Percentiles rank a stretch among this genome's conserved stretches.
phyloP scores from a whole-genome alignment of 768 basidiomycete genomes.

The Tricholoma hemisulphureum region DNA sequence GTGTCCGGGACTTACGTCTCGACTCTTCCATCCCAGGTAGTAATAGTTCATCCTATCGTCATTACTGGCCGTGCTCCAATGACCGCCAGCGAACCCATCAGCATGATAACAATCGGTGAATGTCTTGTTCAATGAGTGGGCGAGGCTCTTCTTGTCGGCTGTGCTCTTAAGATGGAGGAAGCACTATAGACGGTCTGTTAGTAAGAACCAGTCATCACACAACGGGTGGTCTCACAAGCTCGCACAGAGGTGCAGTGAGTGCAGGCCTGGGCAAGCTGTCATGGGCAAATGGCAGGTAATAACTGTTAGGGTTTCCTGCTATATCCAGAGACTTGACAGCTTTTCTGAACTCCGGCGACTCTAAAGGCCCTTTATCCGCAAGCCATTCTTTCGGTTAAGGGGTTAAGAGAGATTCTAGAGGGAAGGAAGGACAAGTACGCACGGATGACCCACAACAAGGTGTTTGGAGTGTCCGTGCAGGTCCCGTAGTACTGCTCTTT shows the following conservation, averaged over 20 bases:
- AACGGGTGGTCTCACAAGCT: neutral
- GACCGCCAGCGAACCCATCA: neutral
- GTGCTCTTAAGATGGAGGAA: neutral
- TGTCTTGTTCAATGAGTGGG: neutral
- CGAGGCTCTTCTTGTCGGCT: neutral
- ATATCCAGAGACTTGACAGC: neutral
- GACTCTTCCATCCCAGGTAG: neutral
- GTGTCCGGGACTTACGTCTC: neutral
- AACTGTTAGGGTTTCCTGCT: neutral
- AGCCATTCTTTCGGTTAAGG: neutral
- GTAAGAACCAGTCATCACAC: neutral
- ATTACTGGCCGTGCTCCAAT: neutral
- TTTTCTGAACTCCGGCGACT: neutral
- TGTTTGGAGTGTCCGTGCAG: neutral
- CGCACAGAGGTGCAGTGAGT: neutral
- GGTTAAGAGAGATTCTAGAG: neutral
- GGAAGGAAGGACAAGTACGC: neutral
- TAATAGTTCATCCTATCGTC: neutral
- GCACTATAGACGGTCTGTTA: neutral
- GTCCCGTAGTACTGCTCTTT: neutral
- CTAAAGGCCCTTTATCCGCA: neutral
- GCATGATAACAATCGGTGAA: neutral
- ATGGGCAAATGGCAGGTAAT: slow-evolving; percentile 1
- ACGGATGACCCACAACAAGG: neutral
- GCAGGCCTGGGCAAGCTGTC: neutral